Conservation (phyloP, 2,329 filamentous ascomycete species). For the Microascus cirrosus region DNA sequence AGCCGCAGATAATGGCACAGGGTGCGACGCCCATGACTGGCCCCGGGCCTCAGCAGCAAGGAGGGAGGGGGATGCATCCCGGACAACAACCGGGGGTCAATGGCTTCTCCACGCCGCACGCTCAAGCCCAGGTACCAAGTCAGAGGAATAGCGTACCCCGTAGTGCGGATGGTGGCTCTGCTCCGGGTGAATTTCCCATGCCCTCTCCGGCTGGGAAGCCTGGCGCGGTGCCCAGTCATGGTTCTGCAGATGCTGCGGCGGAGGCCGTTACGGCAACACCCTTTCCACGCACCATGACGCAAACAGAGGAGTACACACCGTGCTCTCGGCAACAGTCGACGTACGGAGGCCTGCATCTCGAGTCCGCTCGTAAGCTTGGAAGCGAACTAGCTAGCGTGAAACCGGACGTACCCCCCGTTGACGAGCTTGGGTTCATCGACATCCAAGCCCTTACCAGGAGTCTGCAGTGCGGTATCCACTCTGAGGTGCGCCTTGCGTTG, state of each 20-base stretch:
- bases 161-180: slow-evolving; percentile 29
- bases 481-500: slow-evolving; percentile 79
- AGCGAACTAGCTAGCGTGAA: slow-evolving; percentile 56
- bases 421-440: slow-evolving; percentile 80
- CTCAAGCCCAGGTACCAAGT: slow-evolving; percentile 4
- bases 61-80: slow-evolving; percentile 23
- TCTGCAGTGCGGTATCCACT: slow-evolving; percentile 79
- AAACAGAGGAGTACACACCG: slow-evolving; percentile 38
- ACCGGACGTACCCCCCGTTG: slow-evolving; percentile 62
- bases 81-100: slow-evolving; percentile 22
- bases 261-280: background rate
- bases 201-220: background rate
- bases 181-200: background rate
- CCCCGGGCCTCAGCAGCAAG: background rate
- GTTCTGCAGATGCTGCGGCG: background rate
- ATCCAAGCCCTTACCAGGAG: slow-evolving; percentile 82
- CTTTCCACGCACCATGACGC: slow-evolving; percentile 2
- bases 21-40: slow-evolving; percentile 11
- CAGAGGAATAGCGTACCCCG: slow-evolving; percentile 43
- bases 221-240: background rate
- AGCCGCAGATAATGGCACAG: slow-evolving; percentile 13
- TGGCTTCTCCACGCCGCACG: slow-evolving; percentile 23
- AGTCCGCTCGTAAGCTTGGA: slow-evolving; percentile 52
- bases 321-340: slow-evolving; percentile 42
- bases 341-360: slow-evolving; percentile 63